Evolutionary conservation across 164 flowering plant species (phyloP).

Genomic region (Saururus chinensis): DNA sequence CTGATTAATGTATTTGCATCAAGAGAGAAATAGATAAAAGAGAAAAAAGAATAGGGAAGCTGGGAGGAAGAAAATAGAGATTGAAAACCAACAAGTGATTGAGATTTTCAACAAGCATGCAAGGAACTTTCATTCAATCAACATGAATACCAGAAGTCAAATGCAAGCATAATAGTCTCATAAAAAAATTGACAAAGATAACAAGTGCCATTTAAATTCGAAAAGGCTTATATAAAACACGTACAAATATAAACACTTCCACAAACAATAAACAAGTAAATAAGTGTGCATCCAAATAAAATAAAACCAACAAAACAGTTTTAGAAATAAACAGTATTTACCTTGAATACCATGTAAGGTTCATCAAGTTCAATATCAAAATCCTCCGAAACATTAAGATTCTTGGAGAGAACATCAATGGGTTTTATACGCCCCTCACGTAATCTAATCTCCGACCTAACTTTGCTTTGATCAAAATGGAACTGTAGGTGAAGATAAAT

Average conservation of each 20-base stretch:
- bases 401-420: conserved; percentile 79
- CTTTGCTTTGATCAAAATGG: conserved; percentile 99
- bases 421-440: conserved; percentile 91
- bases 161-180: too few relatives aligned
- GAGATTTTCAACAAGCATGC: not conserved
- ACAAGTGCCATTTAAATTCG: not conserved
- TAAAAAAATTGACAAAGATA: not conserved
- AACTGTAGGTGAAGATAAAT: conserved; percentile 42
- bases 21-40: too few relatives aligned
- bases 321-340: conserved; percentile 12
- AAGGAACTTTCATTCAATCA: too few relatives aligned
- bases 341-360: conserved; percentile 96
- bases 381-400: conserved; percentile 73
- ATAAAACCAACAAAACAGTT: not conserved
- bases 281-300: not conserved
- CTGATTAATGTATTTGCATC: not conserved
- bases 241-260: not conserved
- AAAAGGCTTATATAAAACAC: not conserved
- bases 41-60: not conserved
- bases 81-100: too few relatives aligned
- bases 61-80: not conserved
- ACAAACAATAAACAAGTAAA: not conserved
- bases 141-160: too few relatives aligned
- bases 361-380: conserved; percentile 75
- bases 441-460: conserved; percentile 76